These are phyloP conservation scores for Apiospora rasikravindrae DNA, from an alignment of 2,329 filamentous ascomycete genomes.

Conservation along the genomic window DNA sequence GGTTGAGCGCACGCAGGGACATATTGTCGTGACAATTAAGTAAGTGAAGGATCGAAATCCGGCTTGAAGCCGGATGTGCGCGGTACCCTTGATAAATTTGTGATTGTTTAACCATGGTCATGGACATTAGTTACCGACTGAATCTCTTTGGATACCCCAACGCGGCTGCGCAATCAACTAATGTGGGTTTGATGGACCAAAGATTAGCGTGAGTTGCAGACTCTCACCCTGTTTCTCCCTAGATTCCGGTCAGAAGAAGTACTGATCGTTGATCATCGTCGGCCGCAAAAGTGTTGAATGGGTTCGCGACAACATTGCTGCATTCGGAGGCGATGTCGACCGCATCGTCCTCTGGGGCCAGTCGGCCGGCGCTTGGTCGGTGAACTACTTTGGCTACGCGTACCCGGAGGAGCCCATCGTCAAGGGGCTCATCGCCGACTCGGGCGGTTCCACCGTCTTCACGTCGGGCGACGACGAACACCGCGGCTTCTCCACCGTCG, in stretches of 20 bases:
- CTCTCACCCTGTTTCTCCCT: not conserved
- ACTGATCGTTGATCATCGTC: not conserved
- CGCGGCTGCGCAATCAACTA: slow-evolving; percentile 41
- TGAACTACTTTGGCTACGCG: slow-evolving; percentile 33
- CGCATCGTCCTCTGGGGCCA: slow-evolving; percentile 46
- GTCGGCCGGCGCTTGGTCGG: slow-evolving; percentile 32
- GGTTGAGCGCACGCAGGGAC: slow-evolving; percentile 28
- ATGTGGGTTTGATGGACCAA: slow-evolving; percentile 56
- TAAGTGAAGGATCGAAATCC: not conserved
- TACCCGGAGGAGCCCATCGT: slow-evolving; percentile 30
- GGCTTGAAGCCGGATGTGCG: not conserved
- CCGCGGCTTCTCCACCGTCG: slow-evolving; percentile 46
- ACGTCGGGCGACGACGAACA: slow-evolving; percentile 35
- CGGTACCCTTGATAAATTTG: not conserved
- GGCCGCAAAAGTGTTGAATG: slow-evolving; percentile 45
- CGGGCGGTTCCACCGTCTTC: slow-evolving; percentile 31
- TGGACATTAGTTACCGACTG: slow-evolving; percentile 38
- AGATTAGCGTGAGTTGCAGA: slow-evolving; percentile 40
- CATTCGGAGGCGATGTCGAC: slow-evolving; percentile 52
- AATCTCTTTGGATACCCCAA: slow-evolving; percentile 42
- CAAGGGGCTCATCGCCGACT: slow-evolving; percentile 33
- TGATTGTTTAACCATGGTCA: not conserved
- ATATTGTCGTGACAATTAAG: slow-evolving; percentile 46
- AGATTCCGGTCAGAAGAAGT: slow-evolving; percentile 20
- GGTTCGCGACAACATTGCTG: slow-evolving; percentile 52